Conservation (phyloP, 1,284 basidiomycete species). For the Wallemia mellicola region DNA sequence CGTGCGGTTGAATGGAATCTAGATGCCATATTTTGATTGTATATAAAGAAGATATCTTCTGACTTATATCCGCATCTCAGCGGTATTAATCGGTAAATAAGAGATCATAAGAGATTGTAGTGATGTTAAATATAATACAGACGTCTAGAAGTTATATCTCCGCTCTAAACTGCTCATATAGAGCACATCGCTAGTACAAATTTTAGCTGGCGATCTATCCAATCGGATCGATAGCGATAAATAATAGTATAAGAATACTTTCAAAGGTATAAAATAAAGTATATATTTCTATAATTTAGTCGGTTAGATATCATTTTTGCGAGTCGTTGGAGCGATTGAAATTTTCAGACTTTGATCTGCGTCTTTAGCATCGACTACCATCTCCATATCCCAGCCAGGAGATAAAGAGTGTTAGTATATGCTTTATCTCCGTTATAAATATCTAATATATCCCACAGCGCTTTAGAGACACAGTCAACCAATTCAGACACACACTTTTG, state of each 20-base stretch:
- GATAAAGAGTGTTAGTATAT: too few relatives aligned
- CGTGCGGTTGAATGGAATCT: constrained; percentile 10
- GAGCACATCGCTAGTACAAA: background rate
- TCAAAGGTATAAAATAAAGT: background rate
- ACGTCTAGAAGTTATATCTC: too few relatives aligned
- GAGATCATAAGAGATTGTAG: too few relatives aligned
- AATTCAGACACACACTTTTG: too few relatives aligned
- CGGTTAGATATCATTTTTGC: background rate
- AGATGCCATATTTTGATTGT: constrained; percentile 7
- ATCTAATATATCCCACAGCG: too few relatives aligned
- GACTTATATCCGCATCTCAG: background rate
- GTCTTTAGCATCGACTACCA: background rate
- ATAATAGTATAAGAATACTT: background rate
- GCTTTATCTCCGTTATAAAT: too few relatives aligned
- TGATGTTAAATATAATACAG: too few relatives aligned
- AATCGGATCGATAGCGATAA: background rate
- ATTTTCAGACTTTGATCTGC: background rate
- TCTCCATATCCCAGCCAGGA: background rate
- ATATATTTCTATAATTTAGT: background rate
- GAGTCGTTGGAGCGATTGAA: background rate
- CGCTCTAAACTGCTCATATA: too few relatives aligned
- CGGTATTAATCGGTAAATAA: background rate
- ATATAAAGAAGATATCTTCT: constrained; percentile 1
- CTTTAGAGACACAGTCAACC: too few relatives aligned
- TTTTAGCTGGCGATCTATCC: background rate